Conservation (phyloP, 257 asterid species). For the Solanum chiquidenum region DNA sequence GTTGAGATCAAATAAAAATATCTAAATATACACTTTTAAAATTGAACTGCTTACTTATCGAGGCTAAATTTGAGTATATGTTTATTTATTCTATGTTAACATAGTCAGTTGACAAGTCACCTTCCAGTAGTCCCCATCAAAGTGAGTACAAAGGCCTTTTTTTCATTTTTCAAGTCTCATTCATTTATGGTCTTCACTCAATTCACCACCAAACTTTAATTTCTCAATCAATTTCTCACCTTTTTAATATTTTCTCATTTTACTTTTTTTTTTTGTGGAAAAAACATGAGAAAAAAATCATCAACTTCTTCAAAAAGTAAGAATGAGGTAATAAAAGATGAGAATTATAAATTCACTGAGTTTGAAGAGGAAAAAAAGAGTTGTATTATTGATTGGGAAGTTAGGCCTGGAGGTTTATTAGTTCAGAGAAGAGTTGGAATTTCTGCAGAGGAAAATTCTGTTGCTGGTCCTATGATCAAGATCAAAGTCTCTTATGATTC, state of each 20-base stretch:
- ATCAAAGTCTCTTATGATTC: slow-evolving; percentile 18
- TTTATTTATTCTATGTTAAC: background rate
- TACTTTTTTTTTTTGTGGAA: background rate
- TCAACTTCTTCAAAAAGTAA: slow-evolving; percentile 7
- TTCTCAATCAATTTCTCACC: slow-evolving; percentile 6
- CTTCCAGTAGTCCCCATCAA: slow-evolving; percentile 8
- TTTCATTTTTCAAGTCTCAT: background rate
- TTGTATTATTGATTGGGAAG: slow-evolving; percentile 18
- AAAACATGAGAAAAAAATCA: slow-evolving; percentile 9
- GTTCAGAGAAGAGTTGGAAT: slow-evolving; percentile 15
- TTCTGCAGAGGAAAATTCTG: background rate
- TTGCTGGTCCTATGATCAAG: slow-evolving; percentile 16
- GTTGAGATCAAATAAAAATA: background rate
- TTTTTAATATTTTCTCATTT: background rate
- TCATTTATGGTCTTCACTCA: slow-evolving; percentile 10
- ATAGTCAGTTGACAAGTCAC: slow-evolving; percentile 9
- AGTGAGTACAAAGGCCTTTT: background rate
- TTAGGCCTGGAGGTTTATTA: slow-evolving; percentile 23
- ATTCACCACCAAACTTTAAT: slow-evolving; percentile 9
- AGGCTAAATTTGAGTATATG: background rate
- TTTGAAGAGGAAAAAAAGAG: background rate
- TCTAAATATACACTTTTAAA: background rate
- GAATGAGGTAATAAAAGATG: background rate
- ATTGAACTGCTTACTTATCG: background rate
- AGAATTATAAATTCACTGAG: background rate